These are phyloP conservation scores for Cyathus striatus DNA, from an alignment of 768 basidiomycete genomes.

Conservation along the genomic window DNA sequence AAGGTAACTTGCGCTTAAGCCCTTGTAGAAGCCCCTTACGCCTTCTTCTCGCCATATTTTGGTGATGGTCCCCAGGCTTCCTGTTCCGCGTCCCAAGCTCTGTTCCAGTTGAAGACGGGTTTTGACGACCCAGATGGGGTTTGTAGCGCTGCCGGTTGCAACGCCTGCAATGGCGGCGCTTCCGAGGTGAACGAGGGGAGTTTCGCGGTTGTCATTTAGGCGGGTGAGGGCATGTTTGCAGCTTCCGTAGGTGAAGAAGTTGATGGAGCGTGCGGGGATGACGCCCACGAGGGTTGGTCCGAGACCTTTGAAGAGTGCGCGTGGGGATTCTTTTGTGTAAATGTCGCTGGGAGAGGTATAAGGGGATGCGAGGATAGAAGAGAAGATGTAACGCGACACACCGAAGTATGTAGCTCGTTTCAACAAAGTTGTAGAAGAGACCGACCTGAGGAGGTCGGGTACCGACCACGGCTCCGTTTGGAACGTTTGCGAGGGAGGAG, in stretches of 20 bases:
- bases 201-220: slow-evolving; percentile 80
- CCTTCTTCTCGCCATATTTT: slow-evolving; percentile 81
- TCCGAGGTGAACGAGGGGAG: slow-evolving; percentile 76
- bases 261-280: slow-evolving; percentile 93
- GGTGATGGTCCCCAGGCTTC: slow-evolving; percentile 58
- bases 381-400: slow-evolving; percentile 24
- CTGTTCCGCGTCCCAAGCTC: slow-evolving; percentile 25
- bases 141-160: slow-evolving; percentile 84
- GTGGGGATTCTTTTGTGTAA: slow-evolving; percentile 80
- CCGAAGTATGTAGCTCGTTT: slow-evolving; percentile 89
- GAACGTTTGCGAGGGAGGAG: slow-evolving; percentile 29
- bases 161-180: slow-evolving; percentile 88
- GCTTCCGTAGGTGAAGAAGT: slow-evolving; percentile 97
- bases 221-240: slow-evolving; percentile 89
- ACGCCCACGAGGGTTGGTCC: slow-evolving; percentile 94
- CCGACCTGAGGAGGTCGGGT: slow-evolving; percentile 40
- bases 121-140: slow-evolving; percentile 99
- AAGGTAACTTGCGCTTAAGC: slow-evolving; percentile 89
- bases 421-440: slow-evolving; percentile 88
- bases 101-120: slow-evolving; percentile 80
- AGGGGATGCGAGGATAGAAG: too few species aligned
- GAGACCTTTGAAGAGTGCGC: slow-evolving; percentile 90
- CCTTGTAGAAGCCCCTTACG: slow-evolving; percentile 87
- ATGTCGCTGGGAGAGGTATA: slow-evolving; percentile 57
- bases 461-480: slow-evolving; percentile 29